Evolutionary conservation across 768 basidiomycete genomes (phyloP), one percentile per base, ranked within the genome.

Genomic region (Daedalea quercina): DNA sequence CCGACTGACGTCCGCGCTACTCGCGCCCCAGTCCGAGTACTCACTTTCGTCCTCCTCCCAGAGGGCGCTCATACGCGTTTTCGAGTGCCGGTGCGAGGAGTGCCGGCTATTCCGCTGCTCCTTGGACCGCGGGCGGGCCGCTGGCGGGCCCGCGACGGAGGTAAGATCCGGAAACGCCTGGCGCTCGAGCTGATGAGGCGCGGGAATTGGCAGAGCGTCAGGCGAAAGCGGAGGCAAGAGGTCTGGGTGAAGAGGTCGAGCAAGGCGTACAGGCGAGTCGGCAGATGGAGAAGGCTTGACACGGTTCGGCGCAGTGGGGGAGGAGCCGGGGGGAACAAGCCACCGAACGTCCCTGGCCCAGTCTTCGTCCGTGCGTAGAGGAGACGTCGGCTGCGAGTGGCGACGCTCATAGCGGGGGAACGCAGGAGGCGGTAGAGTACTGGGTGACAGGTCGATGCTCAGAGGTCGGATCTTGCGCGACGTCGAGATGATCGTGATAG

Each of bases 341-440:
- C 81, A 85, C 31, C 81, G 75, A 17, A 85, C 78, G 47, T 87
- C 85, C 56, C 76, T 78, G 12, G 81, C 77, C 86, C 84, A 87
- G 57, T 84, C 79, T 49, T 81, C 74, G 60, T 80, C 77, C 3
- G 75, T 76, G 62, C 74, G 73, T 17, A 70, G 69, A 41, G 44
- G 22, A 15, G 46, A 47, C 15, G 47, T 61, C 51, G 52, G 54
- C 47, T 62, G 44, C 24, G 57, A 57, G 12, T 54, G 59, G 26
- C 44, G 51, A 44, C 56, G 55, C 26, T 20, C 51, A 52, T 22
- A 46, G 45, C 19, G n/a, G 24, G 22, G n/a, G n/a, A n/a, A n/a
- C n/a, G n/a, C 22, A 9, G 7, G 33, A 25, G 47, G 47, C 20
- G 3, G 34, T 2, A 43, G 44, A 15, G 52, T 46, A 48, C 0